phyloP scores from a whole-genome alignment of 2,329 filamentous ascomycete species.

The Fusarium camptoceras region DNA sequence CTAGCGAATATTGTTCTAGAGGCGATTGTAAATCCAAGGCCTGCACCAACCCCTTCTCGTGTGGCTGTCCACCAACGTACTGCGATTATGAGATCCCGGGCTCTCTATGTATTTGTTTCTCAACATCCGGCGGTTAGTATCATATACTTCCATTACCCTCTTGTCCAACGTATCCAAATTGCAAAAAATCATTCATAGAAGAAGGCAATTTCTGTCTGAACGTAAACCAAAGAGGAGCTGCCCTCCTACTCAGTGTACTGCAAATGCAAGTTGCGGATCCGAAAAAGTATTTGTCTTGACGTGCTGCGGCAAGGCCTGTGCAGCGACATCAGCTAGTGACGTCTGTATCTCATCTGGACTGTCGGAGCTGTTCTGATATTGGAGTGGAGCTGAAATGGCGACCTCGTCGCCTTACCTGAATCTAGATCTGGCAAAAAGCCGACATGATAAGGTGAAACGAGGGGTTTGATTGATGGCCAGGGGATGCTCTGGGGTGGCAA shows the following conservation, averaged over 20 bases:
- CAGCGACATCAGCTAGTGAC: neutral
- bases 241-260: neutral
- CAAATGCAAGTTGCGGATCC: neutral
- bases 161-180: neutral
- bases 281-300: neutral
- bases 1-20: neutral
- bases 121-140: neutral
- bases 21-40: neutral
- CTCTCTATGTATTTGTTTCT: neutral
- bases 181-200: neutral
- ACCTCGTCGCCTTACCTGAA: neutral
- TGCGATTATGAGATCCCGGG: neutral
- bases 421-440: neutral
- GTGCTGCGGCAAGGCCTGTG: neutral
- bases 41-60: neutral
- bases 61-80: neutral
- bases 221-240: neutral
- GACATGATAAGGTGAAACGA: neutral
- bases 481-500: accelerated
- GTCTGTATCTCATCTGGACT: neutral
- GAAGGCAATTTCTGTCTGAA: neutral
- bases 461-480: neutral
- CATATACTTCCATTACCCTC: neutral
- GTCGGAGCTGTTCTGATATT: neutral
- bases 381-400: neutral